Conservation (phyloP, 345 rosid genomes). For the Salix dunnii region DNA sequence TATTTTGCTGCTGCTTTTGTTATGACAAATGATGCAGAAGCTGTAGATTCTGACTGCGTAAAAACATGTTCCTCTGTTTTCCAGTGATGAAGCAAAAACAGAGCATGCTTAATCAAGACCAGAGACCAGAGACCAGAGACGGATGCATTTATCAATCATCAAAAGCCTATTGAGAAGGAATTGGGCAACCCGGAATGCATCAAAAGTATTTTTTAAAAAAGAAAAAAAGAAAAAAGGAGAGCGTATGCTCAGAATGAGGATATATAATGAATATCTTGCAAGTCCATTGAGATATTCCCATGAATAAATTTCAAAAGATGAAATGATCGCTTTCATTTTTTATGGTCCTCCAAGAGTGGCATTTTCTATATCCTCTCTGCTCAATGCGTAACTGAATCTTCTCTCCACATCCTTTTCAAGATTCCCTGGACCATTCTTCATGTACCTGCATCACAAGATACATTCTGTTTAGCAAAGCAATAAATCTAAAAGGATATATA, state of each 20-base stretch:
- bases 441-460: constrained; percentile 52
- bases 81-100: no score
- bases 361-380: constrained; percentile 87
- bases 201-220: neutral
- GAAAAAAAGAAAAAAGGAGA: neutral
- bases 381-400: constrained; percentile 91
- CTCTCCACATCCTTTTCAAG: constrained; percentile 91
- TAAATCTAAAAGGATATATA: neutral
- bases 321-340: constrained; percentile 13
- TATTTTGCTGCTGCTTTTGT: no score
- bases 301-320: neutral
- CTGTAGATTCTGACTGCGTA: no score
- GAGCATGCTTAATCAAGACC: no score
- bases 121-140: no score
- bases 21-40: no score
- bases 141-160: neutral
- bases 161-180: neutral
- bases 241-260: neutral
- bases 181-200: neutral
- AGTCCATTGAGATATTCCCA: neutral
- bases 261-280: neutral
- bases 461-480: constrained; percentile 1
- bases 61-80: no score
- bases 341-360: constrained; percentile 95
- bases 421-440: constrained; percentile 85